Evolutionary conservation across 2,329 filamentous ascomycete species (phyloP).

Genomic region (Xylariaceae sp.): DNA sequence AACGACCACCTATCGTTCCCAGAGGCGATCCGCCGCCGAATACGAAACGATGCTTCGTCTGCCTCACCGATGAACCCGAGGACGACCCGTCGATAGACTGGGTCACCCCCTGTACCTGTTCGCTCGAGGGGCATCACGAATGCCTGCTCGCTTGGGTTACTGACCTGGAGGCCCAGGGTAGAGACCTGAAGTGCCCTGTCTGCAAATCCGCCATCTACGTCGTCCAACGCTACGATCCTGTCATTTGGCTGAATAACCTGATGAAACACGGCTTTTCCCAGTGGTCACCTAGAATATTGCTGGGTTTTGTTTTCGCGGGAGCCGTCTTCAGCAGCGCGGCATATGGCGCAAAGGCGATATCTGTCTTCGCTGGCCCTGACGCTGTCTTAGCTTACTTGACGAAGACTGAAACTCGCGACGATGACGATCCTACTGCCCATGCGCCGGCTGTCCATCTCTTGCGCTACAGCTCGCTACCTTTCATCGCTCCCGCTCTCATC

Average conservation of each 20-base stretch:
- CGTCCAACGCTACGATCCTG: conserved; percentile 64
- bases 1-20: not conserved
- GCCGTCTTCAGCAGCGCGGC: conserved; percentile 47
- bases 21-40: conserved; percentile 20
- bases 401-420: conserved; percentile 11
- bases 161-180: conserved; percentile 67
- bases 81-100: conserved; percentile 51
- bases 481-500: conserved; percentile 63
- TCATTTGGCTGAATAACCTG: conserved; percentile 62
- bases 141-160: conserved; percentile 81
- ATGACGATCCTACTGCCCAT: conserved; percentile 6
- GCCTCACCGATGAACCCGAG: conserved; percentile 52
- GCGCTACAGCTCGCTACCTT: conserved; percentile 42
- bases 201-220: conserved; percentile 80
- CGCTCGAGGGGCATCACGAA: conserved; percentile 82
- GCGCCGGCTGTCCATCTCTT: conserved; percentile 20
- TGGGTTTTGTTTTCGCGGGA: conserved; percentile 52
- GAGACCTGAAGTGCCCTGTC: conserved; percentile 75
- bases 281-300: conserved; percentile 57
- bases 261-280: conserved; percentile 52
- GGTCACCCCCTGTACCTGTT: conserved; percentile 87
- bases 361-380: conserved; percentile 48
- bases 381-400: conserved; percentile 40
- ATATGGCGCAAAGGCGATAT: conserved; percentile 49
- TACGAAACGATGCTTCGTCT: conserved; percentile 56